Conservation (phyloP, 768 basidiomycete genomes). For the Neoboletus magnificus region DNA sequence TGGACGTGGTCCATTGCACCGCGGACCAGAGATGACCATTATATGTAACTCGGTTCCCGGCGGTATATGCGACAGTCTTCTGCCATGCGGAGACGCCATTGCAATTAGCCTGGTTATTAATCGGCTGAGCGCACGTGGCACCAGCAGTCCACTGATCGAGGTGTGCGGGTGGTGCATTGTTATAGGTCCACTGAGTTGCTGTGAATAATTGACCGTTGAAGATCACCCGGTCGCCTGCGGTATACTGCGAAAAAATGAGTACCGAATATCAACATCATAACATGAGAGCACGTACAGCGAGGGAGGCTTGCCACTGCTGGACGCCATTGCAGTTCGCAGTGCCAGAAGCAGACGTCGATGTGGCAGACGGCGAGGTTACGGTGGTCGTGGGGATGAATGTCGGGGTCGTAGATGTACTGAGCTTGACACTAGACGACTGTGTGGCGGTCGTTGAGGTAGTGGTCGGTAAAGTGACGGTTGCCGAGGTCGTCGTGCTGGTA, state of each 20-base stretch:
- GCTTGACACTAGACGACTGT: background rate
- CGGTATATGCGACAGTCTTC: constrained; percentile 9
- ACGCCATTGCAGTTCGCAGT: constrained; percentile 9
- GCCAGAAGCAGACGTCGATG: background rate
- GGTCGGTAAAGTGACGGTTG: background rate
- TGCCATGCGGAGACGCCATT: constrained; percentile 21
- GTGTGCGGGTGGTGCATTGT: constrained; percentile 15
- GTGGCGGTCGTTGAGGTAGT: background rate
- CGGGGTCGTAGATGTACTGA: background rate
- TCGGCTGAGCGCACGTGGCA: constrained; percentile 17
- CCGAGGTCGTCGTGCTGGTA: too few relatives aligned
- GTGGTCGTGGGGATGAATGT: background rate
- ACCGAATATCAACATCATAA: rapidly evolving
- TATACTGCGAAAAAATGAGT: constrained; percentile 20
- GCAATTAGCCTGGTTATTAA: constrained; percentile 24
- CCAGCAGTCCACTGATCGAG: constrained; percentile 16
- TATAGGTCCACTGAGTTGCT: constrained; percentile 26
- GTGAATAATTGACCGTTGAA: constrained; percentile 20
- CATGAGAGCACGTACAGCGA: constrained; percentile 14
- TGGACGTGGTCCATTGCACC: constrained; percentile 22
- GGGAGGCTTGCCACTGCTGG: constrained; percentile 22
- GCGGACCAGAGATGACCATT: constrained; percentile 20
- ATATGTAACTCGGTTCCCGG: constrained; percentile 18
- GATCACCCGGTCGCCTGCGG: constrained; percentile 21
- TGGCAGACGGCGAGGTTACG: background rate